Evolutionary conservation across 257 asterid genomes (phyloP), one percentile per base, ranked within the genome.

Genomic region (Jacaranda mimosifolia): DNA sequence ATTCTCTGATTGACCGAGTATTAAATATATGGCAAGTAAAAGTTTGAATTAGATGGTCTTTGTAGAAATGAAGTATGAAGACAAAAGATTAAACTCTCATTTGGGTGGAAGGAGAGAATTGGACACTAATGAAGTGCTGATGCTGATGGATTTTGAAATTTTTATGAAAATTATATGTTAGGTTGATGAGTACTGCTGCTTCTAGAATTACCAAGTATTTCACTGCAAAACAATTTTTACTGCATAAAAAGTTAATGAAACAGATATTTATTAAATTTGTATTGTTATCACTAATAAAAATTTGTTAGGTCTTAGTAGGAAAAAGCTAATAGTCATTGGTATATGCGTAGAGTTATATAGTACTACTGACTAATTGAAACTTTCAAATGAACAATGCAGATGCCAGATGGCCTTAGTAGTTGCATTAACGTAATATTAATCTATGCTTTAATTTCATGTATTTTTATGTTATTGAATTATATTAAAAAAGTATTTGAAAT

Each of bases 391-490:
- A 26, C 32, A 26, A 26, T 26, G 32, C 32, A 26, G 32, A 26
- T 26, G 32, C 32, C 32, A 26, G 32, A 26, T 26, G 32, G 32
- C 32, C 32, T 26, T 26, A 26, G 32, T 26, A 2, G 32, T 26
- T 26, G 32, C 32, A 26, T 26, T 26, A 26, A 26, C 32, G 2
- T 26, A 26, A 26, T 26, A 26, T 26, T 26, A 26, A 26, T 26
- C 32, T 17, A 72, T 17, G 52, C 70, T 12, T 70, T 63, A 26
- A 12, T 35, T 4, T 12, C 55, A 51, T 51, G 6, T 57, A 5
- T 17, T 68, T 70, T 56, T 19, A 26, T 64, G 70, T 39, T 64
- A 52, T 38, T 39, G 3, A 43, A 39, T 49, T 53, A 78, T 18
- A 38, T 57, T 0, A 55, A 19, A 38, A 70, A 17, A 0, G 32